Conservation (phyloP, 2,329 filamentous ascomycete species). For the Beauveria sp. region DNA sequence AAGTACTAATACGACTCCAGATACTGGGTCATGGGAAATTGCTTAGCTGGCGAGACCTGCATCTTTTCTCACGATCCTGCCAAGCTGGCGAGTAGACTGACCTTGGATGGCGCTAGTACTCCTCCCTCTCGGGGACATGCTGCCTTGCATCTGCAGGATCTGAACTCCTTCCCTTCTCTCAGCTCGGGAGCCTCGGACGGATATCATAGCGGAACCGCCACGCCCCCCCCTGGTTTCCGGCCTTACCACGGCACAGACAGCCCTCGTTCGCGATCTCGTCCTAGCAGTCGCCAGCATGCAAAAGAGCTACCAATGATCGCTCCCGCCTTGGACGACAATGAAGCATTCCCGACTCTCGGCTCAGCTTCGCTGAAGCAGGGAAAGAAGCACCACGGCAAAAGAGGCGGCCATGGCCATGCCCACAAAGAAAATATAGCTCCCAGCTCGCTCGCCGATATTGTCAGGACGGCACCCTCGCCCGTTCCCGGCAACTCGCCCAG, state of each 20-base stretch:
- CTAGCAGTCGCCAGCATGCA: conserved; percentile 65
- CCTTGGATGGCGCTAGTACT: conserved; percentile 60
- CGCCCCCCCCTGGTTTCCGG: conserved; percentile 64
- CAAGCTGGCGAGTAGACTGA: conserved; percentile 74
- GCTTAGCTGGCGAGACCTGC: conserved; percentile 85
- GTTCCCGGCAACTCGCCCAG: conserved; percentile 47
- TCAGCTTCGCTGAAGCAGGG: conserved; percentile 66
- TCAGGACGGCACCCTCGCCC: conserved; percentile 91
- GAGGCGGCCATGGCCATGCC: conserved; percentile 68
- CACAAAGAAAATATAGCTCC: conserved; percentile 62
- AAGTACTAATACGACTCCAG: conserved; percentile 33
- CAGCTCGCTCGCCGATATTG: conserved; percentile 83
- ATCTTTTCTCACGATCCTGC: conserved; percentile 96
- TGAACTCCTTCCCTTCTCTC: conserved; percentile 76
- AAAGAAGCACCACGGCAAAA: conserved; percentile 91
- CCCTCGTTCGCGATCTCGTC: conserved; percentile 70
- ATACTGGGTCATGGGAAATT: conserved; percentile 95
- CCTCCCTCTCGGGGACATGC: conserved; percentile 56
- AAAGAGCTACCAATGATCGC: conserved; percentile 57
- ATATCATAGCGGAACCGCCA: conserved; percentile 43
- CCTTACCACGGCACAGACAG: conserved; percentile 52
- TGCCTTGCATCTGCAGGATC: conserved; percentile 73
- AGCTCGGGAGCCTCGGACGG: conserved; percentile 49
- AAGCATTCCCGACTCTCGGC: conserved; percentile 87
- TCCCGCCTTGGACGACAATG: conserved; percentile 82